Evolutionary conservation across 2,329 filamentous ascomycete species (phyloP), one percentile per base, ranked within the genome.

Genomic region (Verticillium zaregamsianum): DNA sequence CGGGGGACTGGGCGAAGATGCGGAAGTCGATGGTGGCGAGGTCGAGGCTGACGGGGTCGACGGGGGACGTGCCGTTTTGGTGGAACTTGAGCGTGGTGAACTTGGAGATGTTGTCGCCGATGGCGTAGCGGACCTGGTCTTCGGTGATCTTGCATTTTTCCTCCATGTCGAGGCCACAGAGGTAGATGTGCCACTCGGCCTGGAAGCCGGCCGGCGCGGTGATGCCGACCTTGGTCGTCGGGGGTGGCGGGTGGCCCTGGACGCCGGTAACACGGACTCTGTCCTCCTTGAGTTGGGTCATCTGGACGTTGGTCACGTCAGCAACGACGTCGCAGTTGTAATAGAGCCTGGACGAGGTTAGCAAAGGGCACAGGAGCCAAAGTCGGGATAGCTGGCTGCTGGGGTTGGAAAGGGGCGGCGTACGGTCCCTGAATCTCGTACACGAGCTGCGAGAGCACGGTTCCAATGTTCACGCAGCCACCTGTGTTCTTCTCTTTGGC

Each of bases 1-100:
- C 66, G 14, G 64, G 68, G 6, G 78, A 74, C 66, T 80, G 75
- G 3, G 74, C 71, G 58, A 81, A 79, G 23, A 81, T 70, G 15
- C 80, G 76, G 58, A 80, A 68, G 63, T 79, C 80, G 3, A 77
- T 79, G 2, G 79, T 82, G 8, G 75, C 75, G 23, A 73, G 76
- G 61, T 78, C 67, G 65, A 82, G 79, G 7, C 67, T 73, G 2
- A 65, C 59, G 3, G 79, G 78, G 45, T 81, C 76, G 9, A 45
- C 23, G 14, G 71, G 64, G 8, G 65, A 61, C 3, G 62, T 61
- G 28, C 66, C 66, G 15, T 77, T 66, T 23, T 15, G 68, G 69
- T 4, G 78, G 59, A 85, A 84, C 40, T 85, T 81, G n/a, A 86
- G 72, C 3, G 81, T 69, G 60, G 83, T 78, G 55, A 83, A 75